Percentiles rank a stretch among this genome's conserved stretches.
phyloP scores from a whole-genome alignment of 2,329 filamentous ascomycete species.

The Gremmenia infestans region DNA sequence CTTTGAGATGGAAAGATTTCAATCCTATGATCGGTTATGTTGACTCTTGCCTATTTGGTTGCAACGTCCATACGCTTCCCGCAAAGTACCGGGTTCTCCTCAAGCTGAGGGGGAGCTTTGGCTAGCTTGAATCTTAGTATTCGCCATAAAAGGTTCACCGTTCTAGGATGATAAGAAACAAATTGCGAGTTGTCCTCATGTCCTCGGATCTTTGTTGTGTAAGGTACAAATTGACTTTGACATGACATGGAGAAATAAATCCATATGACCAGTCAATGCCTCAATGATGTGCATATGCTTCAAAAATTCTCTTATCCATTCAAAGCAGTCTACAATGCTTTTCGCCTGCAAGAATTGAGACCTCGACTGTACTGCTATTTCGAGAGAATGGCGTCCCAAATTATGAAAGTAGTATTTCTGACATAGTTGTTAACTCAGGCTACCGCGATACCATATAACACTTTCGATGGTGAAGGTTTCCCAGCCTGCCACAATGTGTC shows the following conservation, averaged over 20 bases:
- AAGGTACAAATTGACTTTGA: neutral
- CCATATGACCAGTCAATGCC: neutral
- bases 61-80: neutral
- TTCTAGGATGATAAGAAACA: neutral
- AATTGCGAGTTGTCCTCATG: neutral
- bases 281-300: no score
- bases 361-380: neutral
- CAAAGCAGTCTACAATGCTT: no score
- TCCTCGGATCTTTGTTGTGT: neutral
- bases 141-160: neutral
- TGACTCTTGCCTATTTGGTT: no score
- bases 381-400: neutral
- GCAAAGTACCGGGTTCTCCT: neutral
- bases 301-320: no score
- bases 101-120: neutral
- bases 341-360: no score
- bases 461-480: conserved; percentile 17
- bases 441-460: conserved; percentile 8
- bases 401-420: neutral
- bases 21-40: no score
- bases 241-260: neutral
- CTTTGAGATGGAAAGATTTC: no score
- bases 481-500: conserved; percentile 16
- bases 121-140: neutral
- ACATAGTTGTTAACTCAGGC: neutral